Evolutionary conservation across 495 filamentous ascomycete species (phyloP), one percentile per base, ranked within the genome.

Genomic region (Penicillium daleae): DNA sequence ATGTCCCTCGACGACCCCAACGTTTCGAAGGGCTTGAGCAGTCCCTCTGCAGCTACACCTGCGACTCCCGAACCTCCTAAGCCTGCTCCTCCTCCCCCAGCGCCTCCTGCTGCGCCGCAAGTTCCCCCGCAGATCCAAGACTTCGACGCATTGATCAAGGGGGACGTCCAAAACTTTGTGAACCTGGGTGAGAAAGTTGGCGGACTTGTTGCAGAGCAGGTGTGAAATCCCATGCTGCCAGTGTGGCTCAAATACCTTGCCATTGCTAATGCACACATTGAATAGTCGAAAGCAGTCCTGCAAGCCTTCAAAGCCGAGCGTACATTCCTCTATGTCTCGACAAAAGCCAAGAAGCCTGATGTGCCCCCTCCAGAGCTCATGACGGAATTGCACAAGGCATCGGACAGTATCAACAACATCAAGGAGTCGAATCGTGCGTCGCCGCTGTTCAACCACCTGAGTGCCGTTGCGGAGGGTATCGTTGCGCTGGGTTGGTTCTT

Each of bases 311-410:
- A 86, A 49, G 91, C 90, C 61, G 89, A 96, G 76, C 89, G 93
- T 57, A 91, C 88, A 69, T 95, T 96, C 76, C 83, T 99, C 49
- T 83, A 93, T 59, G 87, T 97, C 66, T 87, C 93, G 2, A 95
- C 90, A 26, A 95, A 93, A 76, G 89, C 96, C 10, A 96, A 90
- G 83, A 97, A 97, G 76, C 96, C 94, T 27, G 89, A 92, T 56
- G 83, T 87, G 44, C 82, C 83, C 22, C 86, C 86, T 12, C 79
- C 87, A 9, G 87, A 93, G 52, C 84, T 93, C 51, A 82, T 97
- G 63, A 91, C 92, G 56, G 91, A 92, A 57, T 87, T 97, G 63
- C 90, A 94, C 73, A 85, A 86, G 63, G 87, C 87, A 27, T 88
- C 94, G 66, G 86, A 88, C 61, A 85, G 82, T 12, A 90, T 95